Conservation (phyloP, 768 basidiomycete species). For the Lentinula raphanica region DNA sequence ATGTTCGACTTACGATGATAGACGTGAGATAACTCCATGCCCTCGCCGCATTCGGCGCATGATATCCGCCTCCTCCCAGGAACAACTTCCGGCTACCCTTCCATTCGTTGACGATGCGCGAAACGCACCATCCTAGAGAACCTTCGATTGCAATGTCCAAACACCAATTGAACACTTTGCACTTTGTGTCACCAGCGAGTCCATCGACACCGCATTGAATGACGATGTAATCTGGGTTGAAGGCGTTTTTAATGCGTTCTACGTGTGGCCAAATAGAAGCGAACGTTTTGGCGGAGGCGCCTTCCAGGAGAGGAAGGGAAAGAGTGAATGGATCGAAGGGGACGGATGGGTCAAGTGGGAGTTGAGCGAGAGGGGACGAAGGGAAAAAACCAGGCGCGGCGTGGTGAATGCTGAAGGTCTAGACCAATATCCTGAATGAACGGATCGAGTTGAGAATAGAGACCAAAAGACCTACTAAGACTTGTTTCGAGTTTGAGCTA, state of each 20-base stretch:
- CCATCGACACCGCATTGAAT: conserved; percentile 88
- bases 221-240: conserved; percentile 72
- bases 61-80: conserved; percentile 86
- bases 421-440: background rate
- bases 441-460: too few species aligned
- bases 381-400: conserved; percentile 84
- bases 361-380: conserved; percentile 40
- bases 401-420: conserved; percentile 86
- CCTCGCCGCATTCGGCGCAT: conserved; percentile 76
- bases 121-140: conserved; percentile 66
- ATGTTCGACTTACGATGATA: conserved; percentile 46
- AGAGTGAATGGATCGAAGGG: conserved; percentile 61
- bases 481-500: conserved; percentile 31
- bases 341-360: conserved; percentile 28
- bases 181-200: conserved; percentile 72
- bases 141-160: conserved; percentile 33
- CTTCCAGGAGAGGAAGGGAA: conserved; percentile 73
- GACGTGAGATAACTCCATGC: conserved; percentile 85
- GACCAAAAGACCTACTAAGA: conserved; percentile 33
- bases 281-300: conserved; percentile 64
- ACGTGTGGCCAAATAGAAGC: conserved; percentile 58
- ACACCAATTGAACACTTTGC: conserved; percentile 68
- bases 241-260: conserved; percentile 53
- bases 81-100: conserved; percentile 50
- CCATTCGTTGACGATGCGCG: conserved; percentile 49